These are phyloP conservation scores for Yamadazyma conglobata DNA, from an alignment of 1,139 yeast genomes.

Conservation along the genomic window DNA sequence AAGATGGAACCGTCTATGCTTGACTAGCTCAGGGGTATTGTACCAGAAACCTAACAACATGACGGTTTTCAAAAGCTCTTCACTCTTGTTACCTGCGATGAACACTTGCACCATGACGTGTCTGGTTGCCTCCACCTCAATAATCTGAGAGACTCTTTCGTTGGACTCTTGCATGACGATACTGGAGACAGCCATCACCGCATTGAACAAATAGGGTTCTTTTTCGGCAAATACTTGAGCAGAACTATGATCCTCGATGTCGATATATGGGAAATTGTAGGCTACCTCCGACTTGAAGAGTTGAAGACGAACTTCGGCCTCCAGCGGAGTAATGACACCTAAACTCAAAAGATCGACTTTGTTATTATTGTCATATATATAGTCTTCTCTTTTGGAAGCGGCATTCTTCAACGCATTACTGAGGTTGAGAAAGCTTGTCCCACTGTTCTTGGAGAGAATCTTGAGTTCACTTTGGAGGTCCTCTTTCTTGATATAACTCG, in stretches of 20 bases:
- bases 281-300: conserved; percentile 41
- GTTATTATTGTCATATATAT: conserved; percentile 21
- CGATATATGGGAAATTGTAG: conserved; percentile 51
- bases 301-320: conserved; percentile 46
- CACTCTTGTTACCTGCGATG: conserved; percentile 67
- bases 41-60: conserved; percentile 72
- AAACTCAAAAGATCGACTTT: conserved; percentile 43
- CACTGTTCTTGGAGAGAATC: conserved; percentile 28
- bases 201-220: conserved; percentile 60
- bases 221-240: conserved; percentile 46
- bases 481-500: conserved; percentile 25
- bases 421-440: conserved; percentile 29
- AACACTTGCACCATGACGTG: conserved; percentile 60
- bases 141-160: conserved; percentile 27
- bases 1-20: conserved; percentile 72
- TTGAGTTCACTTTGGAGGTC: conserved; percentile 39
- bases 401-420: conserved; percentile 31
- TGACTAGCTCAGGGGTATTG: conserved; percentile 77
- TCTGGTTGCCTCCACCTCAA: conserved; percentile 60
- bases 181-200: conserved; percentile 63
- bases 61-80: conserved; percentile 63
- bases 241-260: conserved; percentile 40
- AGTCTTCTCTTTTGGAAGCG: conserved; percentile 35
- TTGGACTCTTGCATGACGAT: conserved; percentile 31
- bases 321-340: conserved; percentile 46